Evolutionary conservation across 495 filamentous ascomycete genomes (phyloP).

Genomic region (Aspergillus bertholletiae): DNA sequence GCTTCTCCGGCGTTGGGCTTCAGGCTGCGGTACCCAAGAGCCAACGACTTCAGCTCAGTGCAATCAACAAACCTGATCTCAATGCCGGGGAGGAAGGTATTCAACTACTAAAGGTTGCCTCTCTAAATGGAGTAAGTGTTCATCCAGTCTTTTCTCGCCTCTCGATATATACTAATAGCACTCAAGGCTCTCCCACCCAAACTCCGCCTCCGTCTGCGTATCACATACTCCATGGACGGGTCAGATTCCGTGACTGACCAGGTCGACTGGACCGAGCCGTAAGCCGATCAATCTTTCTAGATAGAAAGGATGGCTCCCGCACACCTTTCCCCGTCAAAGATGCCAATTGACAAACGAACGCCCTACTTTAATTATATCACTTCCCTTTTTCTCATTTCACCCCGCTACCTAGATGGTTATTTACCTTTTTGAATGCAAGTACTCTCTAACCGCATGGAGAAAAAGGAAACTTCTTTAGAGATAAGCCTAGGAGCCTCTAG

Average conservation of each 20-base stretch:
- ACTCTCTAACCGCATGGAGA: not conserved
- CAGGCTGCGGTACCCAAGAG: slow-evolving; percentile 96
- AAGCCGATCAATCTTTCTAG: not conserved
- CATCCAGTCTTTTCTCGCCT: slow-evolving; percentile 3
- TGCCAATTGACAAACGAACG: not conserved
- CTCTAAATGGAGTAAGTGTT: slow-evolving; percentile 78
- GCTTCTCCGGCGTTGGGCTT: slow-evolving; percentile 68
- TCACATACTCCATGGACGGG: slow-evolving; percentile 70
- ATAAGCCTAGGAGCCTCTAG: not conserved
- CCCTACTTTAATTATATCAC: not conserved
- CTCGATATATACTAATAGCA: slow-evolving; percentile 15
- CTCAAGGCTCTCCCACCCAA: slow-evolving; percentile 59
- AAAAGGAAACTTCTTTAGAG: not conserved
- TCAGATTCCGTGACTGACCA: slow-evolving; percentile 77
- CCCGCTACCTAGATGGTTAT: slow-evolving; percentile 2
- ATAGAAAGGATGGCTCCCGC: not conserved
- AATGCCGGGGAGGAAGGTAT: slow-evolving; percentile 76
- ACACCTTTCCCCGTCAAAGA: not conserved
- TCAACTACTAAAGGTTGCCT: slow-evolving; percentile 80
- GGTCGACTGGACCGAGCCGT: slow-evolving; percentile 92
- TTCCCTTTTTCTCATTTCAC: not conserved
- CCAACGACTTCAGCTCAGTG: slow-evolving; percentile 85
- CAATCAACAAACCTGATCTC: slow-evolving; percentile 76
- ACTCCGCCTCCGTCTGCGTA: slow-evolving; percentile 79
- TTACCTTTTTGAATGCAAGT: slow-evolving; percentile 1